Base-by-base conservation (phyloP, 2,329 filamentous ascomycete species). In the Clonostachys sp. region DNA sequence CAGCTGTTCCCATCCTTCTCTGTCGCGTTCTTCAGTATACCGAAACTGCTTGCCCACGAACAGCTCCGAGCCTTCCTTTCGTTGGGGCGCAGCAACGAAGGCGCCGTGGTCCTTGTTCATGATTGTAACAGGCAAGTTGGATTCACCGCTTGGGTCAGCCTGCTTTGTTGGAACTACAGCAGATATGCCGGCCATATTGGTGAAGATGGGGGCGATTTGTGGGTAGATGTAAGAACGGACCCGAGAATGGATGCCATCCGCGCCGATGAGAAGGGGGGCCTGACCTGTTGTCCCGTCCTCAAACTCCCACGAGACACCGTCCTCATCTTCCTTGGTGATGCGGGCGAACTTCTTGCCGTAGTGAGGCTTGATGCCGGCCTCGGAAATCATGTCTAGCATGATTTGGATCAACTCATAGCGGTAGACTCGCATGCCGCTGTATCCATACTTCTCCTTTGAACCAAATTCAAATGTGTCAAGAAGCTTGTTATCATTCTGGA, bases 201-300 rank as follows among this genome's bases (percentile, higher is more conserved):
- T 74, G 54, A 80, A 83, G 2, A 61, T 65, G 2, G 80, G 74
- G 34, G 68, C 57, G 2, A 77, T 53, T 0, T 71, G 66, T 0
- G 78, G 74, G 42, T 74, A 67, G 0, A 84, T 61, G 41, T 80
- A 72, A 4, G 62, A 66, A 4, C 79, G 70, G 1, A 83, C 75
- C 0, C 62, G 66, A 1, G 78, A 82, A 55, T 83, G 77, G 44
- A 84, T 83, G 1, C 81, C 80, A 49, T 84, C 80, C 0, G 78
- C 75, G 0, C 78, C 80, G 14, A 83, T 63, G 0, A 84, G 68
- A 13, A 79, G 55, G 3, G 61, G 53, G 0, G 76, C 73, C 0
- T 54, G 58, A 2, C 54, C 62, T 0, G 55, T 62, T 0, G 65
- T 64, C 2, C 74, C 76, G 46, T 80, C 72, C 0, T 59, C 59